A percentile compares a stretch with the other conserved stretches of the same genome.
Evolutionary conservation across 257 asterid genomes (phyloP).

Genomic region (Solanum sparsipilum): DNA sequence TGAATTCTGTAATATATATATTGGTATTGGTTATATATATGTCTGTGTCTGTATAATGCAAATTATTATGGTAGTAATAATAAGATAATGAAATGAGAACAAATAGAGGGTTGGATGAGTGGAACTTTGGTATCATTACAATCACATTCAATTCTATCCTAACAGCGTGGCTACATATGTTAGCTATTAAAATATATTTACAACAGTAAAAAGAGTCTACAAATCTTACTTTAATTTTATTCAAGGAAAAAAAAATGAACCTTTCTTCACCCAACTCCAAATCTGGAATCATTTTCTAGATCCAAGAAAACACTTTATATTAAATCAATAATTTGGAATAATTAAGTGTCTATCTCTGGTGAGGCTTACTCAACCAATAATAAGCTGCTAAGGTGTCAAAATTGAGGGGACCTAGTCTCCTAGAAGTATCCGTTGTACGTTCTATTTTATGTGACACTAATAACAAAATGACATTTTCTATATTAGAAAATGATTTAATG

Average conservation of each 20-base stretch:
- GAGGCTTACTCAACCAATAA: not conserved
- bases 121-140: constrained; percentile 6
- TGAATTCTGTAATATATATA: not conserved
- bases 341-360: not conserved
- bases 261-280: not conserved
- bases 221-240: not conserved
- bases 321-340: not conserved
- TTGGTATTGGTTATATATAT: constrained; percentile 7
- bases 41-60: constrained; percentile 8
- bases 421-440: not conserved
- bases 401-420: not conserved
- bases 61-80: constrained; percentile 7
- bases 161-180: not conserved
- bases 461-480: too few species aligned
- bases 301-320: not conserved
- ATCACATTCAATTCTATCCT: not conserved
- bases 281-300: not conserved
- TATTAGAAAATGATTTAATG: too few species aligned
- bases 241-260: not conserved
- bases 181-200: not conserved
- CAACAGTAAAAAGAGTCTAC: not conserved
- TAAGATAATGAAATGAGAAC: constrained; percentile 10
- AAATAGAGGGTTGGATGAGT: not conserved
- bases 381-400: not conserved
- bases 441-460: not conserved